Evolutionary conservation across 345 rosid species (phyloP).

Genomic region (Aethionema arabicum): DNA sequence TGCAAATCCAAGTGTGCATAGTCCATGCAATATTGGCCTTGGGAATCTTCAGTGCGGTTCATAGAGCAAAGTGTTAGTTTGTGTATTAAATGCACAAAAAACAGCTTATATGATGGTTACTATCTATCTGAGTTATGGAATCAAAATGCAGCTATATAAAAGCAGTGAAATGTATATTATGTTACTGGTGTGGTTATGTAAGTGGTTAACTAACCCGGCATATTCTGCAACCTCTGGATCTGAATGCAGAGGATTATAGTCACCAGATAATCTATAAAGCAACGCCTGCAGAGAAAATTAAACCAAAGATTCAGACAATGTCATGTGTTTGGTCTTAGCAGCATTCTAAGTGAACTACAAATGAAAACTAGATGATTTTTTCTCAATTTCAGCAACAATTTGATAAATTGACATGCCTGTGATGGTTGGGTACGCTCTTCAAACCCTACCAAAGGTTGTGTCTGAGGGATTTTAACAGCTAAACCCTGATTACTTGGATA

Average conservation of each 20-base stretch:
- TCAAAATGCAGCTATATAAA: neutral
- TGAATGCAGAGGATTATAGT: conserved; percentile 91
- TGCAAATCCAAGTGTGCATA: conserved; percentile 82
- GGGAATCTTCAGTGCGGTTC: conserved; percentile 51
- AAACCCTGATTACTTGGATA: conserved; percentile 60
- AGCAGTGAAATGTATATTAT: neutral
- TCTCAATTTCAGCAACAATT: neutral
- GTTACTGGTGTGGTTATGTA: conserved; percentile 11
- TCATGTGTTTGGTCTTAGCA: neutral
- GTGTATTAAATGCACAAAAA: neutral
- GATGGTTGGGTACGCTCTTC: conserved; percentile 75
- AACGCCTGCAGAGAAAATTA: conserved; percentile 63
- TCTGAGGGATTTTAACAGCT: conserved; percentile 65
- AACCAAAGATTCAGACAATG: conserved; percentile 20
- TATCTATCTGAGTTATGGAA: neutral
- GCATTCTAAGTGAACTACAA: neutral
- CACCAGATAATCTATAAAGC: conserved; percentile 90
- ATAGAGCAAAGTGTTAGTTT: conserved; percentile 30
- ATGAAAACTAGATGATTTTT: neutral
- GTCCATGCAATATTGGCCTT: conserved; percentile 83
- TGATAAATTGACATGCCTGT: conserved; percentile 56
- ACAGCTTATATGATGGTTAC: neutral
- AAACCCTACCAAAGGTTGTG: conserved; percentile 54
- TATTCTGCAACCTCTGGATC: conserved; percentile 72
- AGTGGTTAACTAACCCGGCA: conserved; percentile 65